Conservation (phyloP, 2,329 filamentous ascomycete species). For the Cercospora janseana region DNA sequence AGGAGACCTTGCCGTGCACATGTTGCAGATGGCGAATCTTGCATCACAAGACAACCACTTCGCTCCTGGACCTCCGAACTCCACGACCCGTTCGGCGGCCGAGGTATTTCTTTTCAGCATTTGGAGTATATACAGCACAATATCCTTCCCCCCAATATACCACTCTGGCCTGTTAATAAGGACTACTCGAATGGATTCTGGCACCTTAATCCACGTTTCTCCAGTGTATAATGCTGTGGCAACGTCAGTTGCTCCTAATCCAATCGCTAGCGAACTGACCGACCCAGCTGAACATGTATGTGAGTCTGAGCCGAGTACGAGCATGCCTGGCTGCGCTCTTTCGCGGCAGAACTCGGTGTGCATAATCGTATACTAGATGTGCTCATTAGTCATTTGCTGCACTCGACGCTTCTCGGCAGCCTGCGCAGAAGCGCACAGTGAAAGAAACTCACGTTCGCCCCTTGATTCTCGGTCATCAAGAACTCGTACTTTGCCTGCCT, state of each 20-base stretch:
- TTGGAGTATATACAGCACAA: conserved; percentile 15
- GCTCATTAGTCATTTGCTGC: no score
- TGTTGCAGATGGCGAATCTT: conserved; percentile 19
- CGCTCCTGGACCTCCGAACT: conserved; percentile 12
- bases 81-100: conserved; percentile 14
- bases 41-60: conserved; percentile 8
- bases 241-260: conserved; percentile 19
- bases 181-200: conserved; percentile 14
- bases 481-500: not conserved
- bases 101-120: conserved; percentile 18
- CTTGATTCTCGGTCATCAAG: not conserved
- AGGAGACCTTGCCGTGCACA: conserved; percentile 11
- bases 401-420: not conserved
- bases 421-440: no score
- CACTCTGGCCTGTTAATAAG: conserved; percentile 11
- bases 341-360: conserved; percentile 18
- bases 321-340: conserved; percentile 16
- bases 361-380: conserved; percentile 20
- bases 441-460: not conserved
- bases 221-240: conserved; percentile 15
- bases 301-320: conserved; percentile 13
- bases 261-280: conserved; percentile 17
- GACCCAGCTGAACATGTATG: conserved; percentile 15
- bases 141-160: conserved; percentile 19
- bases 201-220: conserved; percentile 20